These are phyloP conservation scores for Solanum virginianum DNA, from an alignment of 257 asterid genomes.

Conservation along the genomic window DNA sequence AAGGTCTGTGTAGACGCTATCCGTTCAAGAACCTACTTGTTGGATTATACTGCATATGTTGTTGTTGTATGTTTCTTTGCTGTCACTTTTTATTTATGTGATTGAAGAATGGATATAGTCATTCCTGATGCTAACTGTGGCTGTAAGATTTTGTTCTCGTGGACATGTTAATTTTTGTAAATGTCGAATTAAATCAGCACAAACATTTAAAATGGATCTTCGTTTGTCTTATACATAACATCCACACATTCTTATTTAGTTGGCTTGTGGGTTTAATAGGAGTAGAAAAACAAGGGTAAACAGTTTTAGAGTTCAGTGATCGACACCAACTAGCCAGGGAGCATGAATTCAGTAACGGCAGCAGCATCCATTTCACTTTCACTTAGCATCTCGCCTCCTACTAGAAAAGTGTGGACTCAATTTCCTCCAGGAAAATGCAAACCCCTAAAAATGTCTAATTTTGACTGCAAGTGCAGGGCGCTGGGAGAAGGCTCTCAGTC, in stretches of 20 bases:
- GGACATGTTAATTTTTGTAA: not conserved
- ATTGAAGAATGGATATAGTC: not conserved
- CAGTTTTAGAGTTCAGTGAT: not conserved
- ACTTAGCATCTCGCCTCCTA: not conserved
- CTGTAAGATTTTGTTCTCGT: not conserved
- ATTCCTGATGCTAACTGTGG: not conserved
- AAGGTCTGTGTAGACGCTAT: not conserved
- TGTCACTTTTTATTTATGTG: not conserved
- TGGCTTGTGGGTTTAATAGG: not conserved
- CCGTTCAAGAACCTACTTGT: rapidly evolving
- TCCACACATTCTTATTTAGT: not conserved
- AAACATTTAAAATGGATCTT: not conserved
- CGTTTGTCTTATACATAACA: not conserved
- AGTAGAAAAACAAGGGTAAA: not conserved
- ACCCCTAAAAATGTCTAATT: not conserved
- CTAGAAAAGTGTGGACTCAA: not conserved
- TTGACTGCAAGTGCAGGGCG: slow-evolving; percentile 19
- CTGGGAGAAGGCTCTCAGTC: slow-evolving; percentile 14
- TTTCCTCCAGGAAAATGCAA: not conserved
- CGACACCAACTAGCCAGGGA: not conserved
- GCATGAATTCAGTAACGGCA: not conserved
- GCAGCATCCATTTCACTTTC: not conserved
- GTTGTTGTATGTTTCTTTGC: not conserved
- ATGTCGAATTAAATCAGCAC: not conserved
- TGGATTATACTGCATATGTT: too few relatives aligned